Conservation (phyloP, 202 grass and related monocot genomes). For the Zoysia matrella region DNA sequence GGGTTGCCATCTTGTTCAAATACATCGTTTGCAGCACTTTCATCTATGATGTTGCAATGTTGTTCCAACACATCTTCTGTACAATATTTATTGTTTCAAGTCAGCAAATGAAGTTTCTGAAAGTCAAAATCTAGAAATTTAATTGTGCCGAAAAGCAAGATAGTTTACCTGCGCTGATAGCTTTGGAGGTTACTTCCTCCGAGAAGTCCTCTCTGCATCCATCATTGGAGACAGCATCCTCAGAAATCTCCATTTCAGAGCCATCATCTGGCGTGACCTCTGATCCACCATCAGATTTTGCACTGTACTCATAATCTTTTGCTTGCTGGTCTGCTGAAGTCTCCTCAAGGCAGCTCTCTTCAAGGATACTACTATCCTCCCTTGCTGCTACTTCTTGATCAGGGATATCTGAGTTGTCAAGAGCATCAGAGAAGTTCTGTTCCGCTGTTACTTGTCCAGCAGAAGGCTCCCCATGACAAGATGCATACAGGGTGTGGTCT, state of each 20-base stretch:
- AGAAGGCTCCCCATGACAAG: constrained; percentile 19
- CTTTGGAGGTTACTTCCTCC: constrained; percentile 31
- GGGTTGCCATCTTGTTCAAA: background rate
- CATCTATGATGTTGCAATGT: background rate
- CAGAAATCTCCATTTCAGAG: constrained; percentile 53
- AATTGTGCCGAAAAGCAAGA: constrained; percentile 6
- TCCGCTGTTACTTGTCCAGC: constrained; percentile 22
- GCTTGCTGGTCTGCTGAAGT: background rate
- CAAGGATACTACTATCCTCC: background rate
- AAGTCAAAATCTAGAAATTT: constrained; percentile 25
- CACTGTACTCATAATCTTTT: background rate
- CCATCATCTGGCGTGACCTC: constrained; percentile 3
- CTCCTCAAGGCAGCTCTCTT: constrained; percentile 4
- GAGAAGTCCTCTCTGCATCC: background rate
- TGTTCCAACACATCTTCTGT: constrained; percentile 19
- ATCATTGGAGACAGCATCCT: constrained; percentile 3
- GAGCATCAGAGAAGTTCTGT: constrained; percentile 18
- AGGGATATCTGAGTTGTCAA: constrained; percentile 7
- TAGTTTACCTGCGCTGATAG: constrained; percentile 38
- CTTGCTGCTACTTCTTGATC: constrained; percentile 12
- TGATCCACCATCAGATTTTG: background rate
- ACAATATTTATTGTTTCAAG: constrained; percentile 16
- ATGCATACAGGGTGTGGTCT: background rate
- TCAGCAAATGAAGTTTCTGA: constrained; percentile 22
- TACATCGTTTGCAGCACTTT: background rate